These are phyloP conservation scores for Yamadazyma kitorensis DNA, from an alignment of 805 yeast genomes.

Conservation along the genomic window DNA sequence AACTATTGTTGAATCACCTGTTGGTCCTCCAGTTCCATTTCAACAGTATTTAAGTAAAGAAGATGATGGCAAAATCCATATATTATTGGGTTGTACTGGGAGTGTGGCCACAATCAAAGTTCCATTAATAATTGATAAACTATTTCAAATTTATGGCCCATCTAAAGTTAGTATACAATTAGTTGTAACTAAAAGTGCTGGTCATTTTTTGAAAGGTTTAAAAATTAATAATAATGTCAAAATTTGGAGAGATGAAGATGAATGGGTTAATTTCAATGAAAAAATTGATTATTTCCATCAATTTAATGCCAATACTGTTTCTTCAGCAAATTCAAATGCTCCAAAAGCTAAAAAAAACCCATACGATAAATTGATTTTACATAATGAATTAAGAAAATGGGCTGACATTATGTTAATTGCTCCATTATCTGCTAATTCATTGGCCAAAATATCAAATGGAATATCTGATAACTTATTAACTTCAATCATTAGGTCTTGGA, in stretches of 20 bases:
- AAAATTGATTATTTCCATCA: constrained; percentile 13
- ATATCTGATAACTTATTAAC: constrained; percentile 44
- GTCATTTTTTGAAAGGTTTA: constrained; percentile 60
- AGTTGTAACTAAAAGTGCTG: constrained; percentile 82
- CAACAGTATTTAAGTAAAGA: constrained; percentile 66
- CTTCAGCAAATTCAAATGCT: constrained; percentile 15
- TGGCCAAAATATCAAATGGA: constrained; percentile 44
- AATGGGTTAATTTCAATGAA: constrained; percentile 62
- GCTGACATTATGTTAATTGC: constrained; percentile 47
- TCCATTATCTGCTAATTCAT: constrained; percentile 44
- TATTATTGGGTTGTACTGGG: constrained; percentile 90
- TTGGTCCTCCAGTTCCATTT: constrained; percentile 70
- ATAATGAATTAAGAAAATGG: constrained; percentile 45
- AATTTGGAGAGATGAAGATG: constrained; percentile 92
- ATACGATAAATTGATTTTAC: constrained; percentile 36
- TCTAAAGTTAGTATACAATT: constrained; percentile 74
- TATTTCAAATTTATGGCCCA: constrained; percentile 74
- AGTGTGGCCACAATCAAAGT: constrained; percentile 95
- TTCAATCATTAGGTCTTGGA: constrained; percentile 43
- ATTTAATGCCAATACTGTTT: constrained; percentile 17
- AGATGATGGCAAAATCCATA: constrained; percentile 85
- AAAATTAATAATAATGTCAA: constrained; percentile 65
- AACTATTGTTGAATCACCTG: constrained; percentile 53
- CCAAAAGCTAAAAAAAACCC: constrained; percentile 28
- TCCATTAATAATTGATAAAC: constrained; percentile 82